Evolutionary conservation across 1,139 yeast genomes (phyloP), one percentile per base, ranked within the genome.

Genomic region (Torulaspora globosa): DNA sequence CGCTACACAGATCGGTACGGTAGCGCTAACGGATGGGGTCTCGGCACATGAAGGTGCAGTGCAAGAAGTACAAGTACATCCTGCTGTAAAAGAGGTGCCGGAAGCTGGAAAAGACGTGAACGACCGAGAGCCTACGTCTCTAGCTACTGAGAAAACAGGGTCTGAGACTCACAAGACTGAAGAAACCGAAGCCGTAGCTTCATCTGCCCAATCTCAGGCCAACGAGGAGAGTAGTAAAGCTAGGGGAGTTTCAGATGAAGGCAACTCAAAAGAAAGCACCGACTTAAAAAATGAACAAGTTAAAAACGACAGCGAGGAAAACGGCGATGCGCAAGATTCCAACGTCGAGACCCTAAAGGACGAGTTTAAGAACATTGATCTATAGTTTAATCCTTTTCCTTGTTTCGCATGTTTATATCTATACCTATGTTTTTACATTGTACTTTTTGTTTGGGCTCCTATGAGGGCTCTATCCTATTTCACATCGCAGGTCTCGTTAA

Each of bases 311-410:
- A 29, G 39, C 46, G 23, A 29, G 32, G 46, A 43, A 24, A 24
- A 37, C 12, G 19, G 6, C 18, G 29, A 16, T 12, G 14, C 42
- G 19, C 38, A 35, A 31, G 43, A 48, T 21, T 37, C 47, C 19
- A 43, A 49, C 41, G 38, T 44, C 21, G 50, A 50, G 35, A 39
- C 43, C 15, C 39, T 53, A 23, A 49, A 53, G 19, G 60, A 55
- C 23, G 59, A 60, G 36, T 59, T 61, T 44, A 62, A 61, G 48
- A 58, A 47, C 39, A 58, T 62, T 11, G 63, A 63, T 35, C 52
- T 62, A 41, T 62, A 53, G 47, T 36, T 7, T 21, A 34, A 10
- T 11, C 10, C 36, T n/a, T 33, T 19, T 23, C 29, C 23, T 26
- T 30, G 36, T 31, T 19, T 10, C 27, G n/a, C 30, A 37, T 39